Conservation (phyloP, 2,329 filamentous ascomycete species). For the Blastomyces parvus region DNA sequence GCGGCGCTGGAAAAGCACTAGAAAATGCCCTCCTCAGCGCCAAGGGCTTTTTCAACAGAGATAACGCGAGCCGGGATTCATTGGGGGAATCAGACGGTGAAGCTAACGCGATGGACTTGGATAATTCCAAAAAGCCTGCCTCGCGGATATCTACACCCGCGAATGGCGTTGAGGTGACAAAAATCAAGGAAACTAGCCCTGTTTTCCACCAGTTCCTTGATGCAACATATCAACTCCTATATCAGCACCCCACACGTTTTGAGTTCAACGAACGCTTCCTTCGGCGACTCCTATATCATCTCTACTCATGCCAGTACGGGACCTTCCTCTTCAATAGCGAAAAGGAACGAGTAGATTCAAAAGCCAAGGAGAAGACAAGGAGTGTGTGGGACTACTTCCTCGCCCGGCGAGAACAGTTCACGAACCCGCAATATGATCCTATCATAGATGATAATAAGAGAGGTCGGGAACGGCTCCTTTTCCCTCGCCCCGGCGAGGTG, state of each 20-base stretch:
- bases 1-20: constrained; percentile 58
- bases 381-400: constrained; percentile 97
- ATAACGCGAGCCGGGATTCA: constrained; percentile 55
- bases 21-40: constrained; percentile 78
- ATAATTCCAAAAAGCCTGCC: constrained; percentile 32
- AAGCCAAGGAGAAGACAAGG: constrained; percentile 60
- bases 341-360: constrained; percentile 67
- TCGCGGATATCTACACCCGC: constrained; percentile 26
- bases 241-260: constrained; percentile 79
- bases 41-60: constrained; percentile 82
- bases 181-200: constrained; percentile 77
- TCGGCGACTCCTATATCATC: constrained; percentile 77
- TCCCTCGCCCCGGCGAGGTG: constrained; percentile 67
- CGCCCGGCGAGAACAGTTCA: constrained; percentile 66
- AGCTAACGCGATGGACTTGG: constrained; percentile 40
- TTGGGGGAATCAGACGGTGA: constrained; percentile 54
- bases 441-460: constrained; percentile 66
- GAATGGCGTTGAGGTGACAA: constrained; percentile 59
- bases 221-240: constrained; percentile 78
- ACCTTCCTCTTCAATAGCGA: constrained; percentile 95
- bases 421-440: constrained; percentile 69
- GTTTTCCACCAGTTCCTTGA: constrained; percentile 98
- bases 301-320: constrained; percentile 93
- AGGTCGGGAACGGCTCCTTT: constrained; percentile 72
- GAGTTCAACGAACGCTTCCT: constrained; percentile 96